Conservation (phyloP, 306 rosid genomes). For the Dryas octopetala region DNA sequence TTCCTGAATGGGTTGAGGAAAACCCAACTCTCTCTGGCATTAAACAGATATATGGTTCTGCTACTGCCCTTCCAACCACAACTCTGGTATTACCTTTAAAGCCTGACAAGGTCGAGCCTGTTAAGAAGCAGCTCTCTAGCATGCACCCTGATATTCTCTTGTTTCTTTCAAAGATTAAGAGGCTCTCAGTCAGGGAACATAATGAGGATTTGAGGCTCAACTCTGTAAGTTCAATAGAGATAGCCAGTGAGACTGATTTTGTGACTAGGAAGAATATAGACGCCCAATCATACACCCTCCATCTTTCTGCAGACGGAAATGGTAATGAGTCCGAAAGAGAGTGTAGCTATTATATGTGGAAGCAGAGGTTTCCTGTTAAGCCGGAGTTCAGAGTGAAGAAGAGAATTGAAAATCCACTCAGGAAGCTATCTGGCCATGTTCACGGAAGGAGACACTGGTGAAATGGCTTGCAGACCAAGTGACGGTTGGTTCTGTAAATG, state of each 20-base stretch:
- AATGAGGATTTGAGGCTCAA: constrained; percentile 39
- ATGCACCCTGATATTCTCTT: constrained; percentile 68
- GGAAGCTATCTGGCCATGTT: constrained; percentile 22
- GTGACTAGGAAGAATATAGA: constrained; percentile 51
- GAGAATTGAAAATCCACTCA: constrained; percentile 53
- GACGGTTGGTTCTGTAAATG: constrained; percentile 18
- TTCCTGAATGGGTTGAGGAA: constrained; percentile 86
- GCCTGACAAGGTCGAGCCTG: constrained; percentile 57
- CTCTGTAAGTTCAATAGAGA: constrained; percentile 50
- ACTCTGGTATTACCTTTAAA: constrained; percentile 61
- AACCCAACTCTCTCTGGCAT: constrained; percentile 48
- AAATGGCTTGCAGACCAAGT: not conserved
- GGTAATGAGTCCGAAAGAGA: constrained; percentile 16
- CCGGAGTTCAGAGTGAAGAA: constrained; percentile 46
- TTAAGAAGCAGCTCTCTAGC: constrained; percentile 59
- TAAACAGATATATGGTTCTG: constrained; percentile 40
- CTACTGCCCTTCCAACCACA: constrained; percentile 53
- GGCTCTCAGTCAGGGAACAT: constrained; percentile 57
- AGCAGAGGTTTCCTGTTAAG: constrained; percentile 61
- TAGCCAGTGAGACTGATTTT: constrained; percentile 48
- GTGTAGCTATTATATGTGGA: constrained; percentile 68
- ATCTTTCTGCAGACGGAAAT: constrained; percentile 46
- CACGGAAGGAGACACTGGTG: not conserved
- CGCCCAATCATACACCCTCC: constrained; percentile 68
- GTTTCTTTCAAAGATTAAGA: constrained; percentile 66